Evolutionary conservation across 2,329 filamentous ascomycete species (phyloP), one percentile per base, ranked within the genome.

Genomic region (Nectriaceae sp.): DNA sequence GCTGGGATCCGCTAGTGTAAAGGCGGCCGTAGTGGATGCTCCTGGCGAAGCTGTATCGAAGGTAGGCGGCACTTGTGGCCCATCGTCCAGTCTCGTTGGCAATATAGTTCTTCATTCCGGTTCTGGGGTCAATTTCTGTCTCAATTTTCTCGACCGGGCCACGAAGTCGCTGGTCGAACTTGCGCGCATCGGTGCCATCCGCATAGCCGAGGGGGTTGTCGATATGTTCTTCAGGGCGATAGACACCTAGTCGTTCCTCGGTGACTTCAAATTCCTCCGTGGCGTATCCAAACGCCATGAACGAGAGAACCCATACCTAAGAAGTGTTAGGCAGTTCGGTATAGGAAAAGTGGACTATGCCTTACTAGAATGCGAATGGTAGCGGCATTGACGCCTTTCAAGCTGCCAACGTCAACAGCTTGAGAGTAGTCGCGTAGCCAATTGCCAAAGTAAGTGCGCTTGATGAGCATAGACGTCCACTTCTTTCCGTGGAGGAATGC

Each of bases 41-140:
- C 50, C 88, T 82, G 13, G 78, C 78, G 53, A 94, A 77, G 60
- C 88, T 91, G 70, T 83, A 89, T 58, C 85, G 84, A 50, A 96
- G 78, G 63, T 93, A 97, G 33, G 89, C 92, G 6, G 89, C 76
- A 54, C 91, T 96, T 18, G 94, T 99, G 2, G 92, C 90, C 89
- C 92, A 97, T 35, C 83, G 80, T 4, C 91, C 90, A 13, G 73
- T 76, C 67, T 97, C 93, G 63, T 97, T 97, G 51, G 93, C 85
- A 58, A 99, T 97, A 69, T 99, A 99, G 68, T 97, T 97, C 72
- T 97, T 99, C 93, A 99, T 96, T n/a, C 92, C 92, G 1, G 89
- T 94, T 5, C 80, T 74, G 26, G 74, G 73, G 62, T 94, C 89
- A 47, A 94, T 81, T 50, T 89, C 84, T 18, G 89, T 82, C 64